Percentiles rank a stretch among this genome's conserved stretches.
Evolutionary conservation across 108 stramenopile genomes (phyloP).

Genomic region (Nannochloropsis oceanica): DNA sequence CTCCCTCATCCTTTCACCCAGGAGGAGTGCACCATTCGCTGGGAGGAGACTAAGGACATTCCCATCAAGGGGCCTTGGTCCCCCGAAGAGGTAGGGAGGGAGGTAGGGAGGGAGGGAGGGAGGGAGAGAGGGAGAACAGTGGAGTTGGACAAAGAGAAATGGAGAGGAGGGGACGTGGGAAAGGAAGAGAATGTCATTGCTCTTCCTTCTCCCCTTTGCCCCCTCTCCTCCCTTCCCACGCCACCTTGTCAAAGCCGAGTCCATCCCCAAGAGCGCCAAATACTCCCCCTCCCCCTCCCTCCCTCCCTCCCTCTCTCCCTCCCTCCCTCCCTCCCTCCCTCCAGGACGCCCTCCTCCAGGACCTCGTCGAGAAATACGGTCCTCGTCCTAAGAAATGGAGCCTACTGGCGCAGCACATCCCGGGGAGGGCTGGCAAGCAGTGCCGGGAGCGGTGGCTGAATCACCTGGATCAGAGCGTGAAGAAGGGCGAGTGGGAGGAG

Average conservation of each 20-base stretch:
- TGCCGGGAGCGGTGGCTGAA: slow-evolving; percentile 98
- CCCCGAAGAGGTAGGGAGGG: slow-evolving; percentile 9
- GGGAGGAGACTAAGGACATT: slow-evolving; percentile 6
- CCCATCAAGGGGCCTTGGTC: slow-evolving; percentile 28
- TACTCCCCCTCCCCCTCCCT: too few relatives aligned
- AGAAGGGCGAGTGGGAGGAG: slow-evolving; percentile 64
- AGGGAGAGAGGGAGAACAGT: not conserved
- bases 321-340: too few relatives aligned
- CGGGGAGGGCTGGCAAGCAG: slow-evolving; percentile 89
- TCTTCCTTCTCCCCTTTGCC: not conserved
- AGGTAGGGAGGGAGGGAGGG: not conserved
- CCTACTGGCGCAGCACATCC: slow-evolving; percentile 11
- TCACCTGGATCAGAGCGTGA: slow-evolving; percentile 58
- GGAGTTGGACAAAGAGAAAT: not conserved
- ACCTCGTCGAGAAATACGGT: not conserved
- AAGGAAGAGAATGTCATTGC: not conserved
- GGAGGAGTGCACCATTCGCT: not conserved
- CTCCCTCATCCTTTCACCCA: not conserved
- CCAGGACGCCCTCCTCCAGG: not conserved
- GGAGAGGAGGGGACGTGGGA: too few relatives aligned
- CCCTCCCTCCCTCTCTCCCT: too few relatives aligned
- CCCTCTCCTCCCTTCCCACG: not conserved
- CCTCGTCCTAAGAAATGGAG: not conserved
- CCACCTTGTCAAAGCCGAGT: too few relatives aligned
- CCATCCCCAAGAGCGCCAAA: too few relatives aligned